Evolutionary conservation across 495 filamentous ascomycete species (phyloP).

Genomic region (Friedmanniomyces simplex): DNA sequence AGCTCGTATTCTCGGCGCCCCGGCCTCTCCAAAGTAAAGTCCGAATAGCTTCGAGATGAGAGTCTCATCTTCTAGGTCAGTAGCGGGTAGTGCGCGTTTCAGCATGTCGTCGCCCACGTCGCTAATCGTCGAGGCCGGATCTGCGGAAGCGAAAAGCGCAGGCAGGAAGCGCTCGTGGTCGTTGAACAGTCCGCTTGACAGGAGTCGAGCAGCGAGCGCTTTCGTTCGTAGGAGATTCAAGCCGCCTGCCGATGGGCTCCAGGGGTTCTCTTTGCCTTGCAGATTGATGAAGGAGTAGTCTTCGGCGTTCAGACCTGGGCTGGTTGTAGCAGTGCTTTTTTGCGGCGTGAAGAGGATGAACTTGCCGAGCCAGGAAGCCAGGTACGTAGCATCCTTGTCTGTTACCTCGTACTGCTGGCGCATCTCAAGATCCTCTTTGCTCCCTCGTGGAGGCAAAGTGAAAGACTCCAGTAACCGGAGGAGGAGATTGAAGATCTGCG

Average conservation of each 20-base stretch:
- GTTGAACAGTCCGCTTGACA: conserved; percentile 74
- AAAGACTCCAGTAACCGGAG: conserved; percentile 63
- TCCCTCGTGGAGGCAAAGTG: conserved; percentile 62
- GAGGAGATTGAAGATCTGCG: conserved; percentile 73
- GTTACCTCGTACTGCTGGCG: conserved; percentile 56
- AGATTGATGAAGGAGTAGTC: conserved; percentile 68
- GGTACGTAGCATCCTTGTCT: conserved; percentile 58
- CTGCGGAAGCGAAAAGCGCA: conserved; percentile 68
- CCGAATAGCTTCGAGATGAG: conserved; percentile 55
- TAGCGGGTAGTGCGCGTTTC: conserved; percentile 54
- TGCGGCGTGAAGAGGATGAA: conserved; percentile 52
- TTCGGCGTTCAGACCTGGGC: conserved; percentile 57
- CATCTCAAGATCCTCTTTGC: conserved; percentile 61
- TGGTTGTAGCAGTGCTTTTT: conserved; percentile 31
- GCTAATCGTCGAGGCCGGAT: conserved; percentile 69
- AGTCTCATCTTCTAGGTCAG: conserved; percentile 59
- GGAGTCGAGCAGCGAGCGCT: conserved; percentile 53
- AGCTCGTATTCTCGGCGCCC: conserved; percentile 47
- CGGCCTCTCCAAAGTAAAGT: conserved; percentile 51
- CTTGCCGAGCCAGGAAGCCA: conserved; percentile 69
- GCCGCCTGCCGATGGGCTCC: conserved; percentile 52
- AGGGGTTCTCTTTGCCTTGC: conserved; percentile 55
- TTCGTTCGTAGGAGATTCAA: conserved; percentile 61
- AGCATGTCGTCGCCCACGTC: conserved; percentile 73
- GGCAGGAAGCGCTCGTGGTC: conserved; percentile 74